A percentile compares a stretch with the other conserved stretches of the same genome.
phyloP scores from a whole-genome alignment of 192 early-diverging fungal species.

The Piromyces sp. region DNA sequence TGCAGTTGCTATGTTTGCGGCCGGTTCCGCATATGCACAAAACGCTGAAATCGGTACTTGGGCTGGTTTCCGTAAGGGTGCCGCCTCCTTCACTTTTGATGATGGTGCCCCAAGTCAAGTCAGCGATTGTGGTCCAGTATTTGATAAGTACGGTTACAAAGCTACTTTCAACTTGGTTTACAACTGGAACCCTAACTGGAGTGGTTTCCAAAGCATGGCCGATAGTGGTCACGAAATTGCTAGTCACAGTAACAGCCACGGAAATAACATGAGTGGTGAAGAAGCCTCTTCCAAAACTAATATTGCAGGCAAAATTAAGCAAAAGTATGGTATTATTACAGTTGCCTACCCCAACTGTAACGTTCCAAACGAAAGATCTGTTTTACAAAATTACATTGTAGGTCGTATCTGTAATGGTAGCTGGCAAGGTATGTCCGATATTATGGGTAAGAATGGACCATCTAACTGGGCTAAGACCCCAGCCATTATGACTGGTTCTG shows the following conservation, averaged over 20 bases:
- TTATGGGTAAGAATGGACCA: neutral
- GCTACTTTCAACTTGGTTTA: neutral
- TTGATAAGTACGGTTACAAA: neutral
- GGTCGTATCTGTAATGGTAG: neutral
- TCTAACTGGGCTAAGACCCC: neutral
- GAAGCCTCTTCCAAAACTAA: neutral
- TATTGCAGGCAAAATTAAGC: neutral
- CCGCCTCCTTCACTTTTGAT: neutral
- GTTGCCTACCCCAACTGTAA: neutral
- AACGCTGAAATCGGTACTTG: neutral
- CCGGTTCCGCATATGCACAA: neutral
- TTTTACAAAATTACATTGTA: neutral
- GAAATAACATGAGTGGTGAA: neutral
- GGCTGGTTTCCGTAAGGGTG: neutral
- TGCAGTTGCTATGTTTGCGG: neutral
- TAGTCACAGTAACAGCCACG: neutral
- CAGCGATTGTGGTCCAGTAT: neutral
- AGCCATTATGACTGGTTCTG: neutral
- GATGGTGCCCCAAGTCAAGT: neutral
- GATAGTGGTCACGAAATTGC: neutral
- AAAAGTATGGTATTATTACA: neutral
- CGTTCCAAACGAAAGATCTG: neutral
- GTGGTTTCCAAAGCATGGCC: neutral
- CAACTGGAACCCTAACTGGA: neutral
- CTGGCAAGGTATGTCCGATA: neutral